These are phyloP conservation scores for Curvularia lunata DNA, from an alignment of 2,329 filamentous ascomycete species.

Conservation along the genomic window DNA sequence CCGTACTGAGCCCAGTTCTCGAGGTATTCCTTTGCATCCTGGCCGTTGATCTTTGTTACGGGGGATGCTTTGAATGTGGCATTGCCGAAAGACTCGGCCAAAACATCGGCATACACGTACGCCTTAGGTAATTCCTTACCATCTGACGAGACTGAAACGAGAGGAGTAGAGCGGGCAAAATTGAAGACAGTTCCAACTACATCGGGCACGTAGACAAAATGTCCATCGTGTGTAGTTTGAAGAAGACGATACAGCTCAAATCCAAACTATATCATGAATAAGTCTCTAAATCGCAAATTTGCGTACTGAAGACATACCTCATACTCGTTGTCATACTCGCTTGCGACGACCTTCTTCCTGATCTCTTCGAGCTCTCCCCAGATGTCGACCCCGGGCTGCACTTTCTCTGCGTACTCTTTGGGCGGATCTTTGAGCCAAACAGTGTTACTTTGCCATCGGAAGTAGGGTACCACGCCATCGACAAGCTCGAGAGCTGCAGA, in stretches of 20 bases:
- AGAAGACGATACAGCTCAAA: conserved; percentile 51
- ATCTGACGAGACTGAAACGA: conserved; percentile 68
- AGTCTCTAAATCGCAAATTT: conserved; percentile 5
- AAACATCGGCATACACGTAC: conserved; percentile 60
- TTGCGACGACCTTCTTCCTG: conserved; percentile 46
- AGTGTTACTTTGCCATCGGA: conserved; percentile 56
- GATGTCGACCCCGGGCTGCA: conserved; percentile 54
- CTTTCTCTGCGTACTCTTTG: conserved; percentile 54
- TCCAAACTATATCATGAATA: conserved; percentile 34
- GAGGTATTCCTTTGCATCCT: not conserved
- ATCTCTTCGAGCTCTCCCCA: conserved; percentile 50
- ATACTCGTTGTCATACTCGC: conserved; percentile 51
- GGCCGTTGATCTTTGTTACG: conserved; percentile 1
- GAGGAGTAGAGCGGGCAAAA: conserved; percentile 55
- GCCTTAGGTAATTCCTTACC: conserved; percentile 59
- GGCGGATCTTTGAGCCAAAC: conserved; percentile 55
- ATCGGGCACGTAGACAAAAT: conserved; percentile 65
- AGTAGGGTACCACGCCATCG: conserved; percentile 54
- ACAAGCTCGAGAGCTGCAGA: conserved; percentile 50
- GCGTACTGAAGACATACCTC: conserved; percentile 30
- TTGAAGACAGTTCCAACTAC: conserved; percentile 59
- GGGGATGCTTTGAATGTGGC: not conserved
- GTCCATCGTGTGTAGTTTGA: conserved; percentile 67
- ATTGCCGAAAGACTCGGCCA: conserved; percentile 33
- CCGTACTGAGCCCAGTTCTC: conserved; percentile 57